A percentile compares a stretch with the other conserved stretches of the same genome.
Conservation (phyloP, 495 filamentous ascomycete species). For the Alectoria sarmentosa region DNA sequence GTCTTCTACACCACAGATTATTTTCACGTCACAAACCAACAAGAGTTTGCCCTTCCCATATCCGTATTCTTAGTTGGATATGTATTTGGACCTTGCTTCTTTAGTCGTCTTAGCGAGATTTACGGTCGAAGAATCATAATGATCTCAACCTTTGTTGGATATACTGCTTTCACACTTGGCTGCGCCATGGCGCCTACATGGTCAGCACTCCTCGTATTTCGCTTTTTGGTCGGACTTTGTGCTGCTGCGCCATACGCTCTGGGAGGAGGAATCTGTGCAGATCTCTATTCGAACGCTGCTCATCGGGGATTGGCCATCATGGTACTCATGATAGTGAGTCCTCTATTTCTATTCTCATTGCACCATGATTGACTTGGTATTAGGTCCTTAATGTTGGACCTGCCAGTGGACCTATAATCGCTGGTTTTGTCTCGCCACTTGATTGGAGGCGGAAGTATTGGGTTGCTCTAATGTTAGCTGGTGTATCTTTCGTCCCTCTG, state of each 20-base stretch:
- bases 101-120: conserved; percentile 58
- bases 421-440: conserved; percentile 35
- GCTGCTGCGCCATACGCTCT: conserved; percentile 45
- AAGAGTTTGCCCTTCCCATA: conserved; percentile 48
- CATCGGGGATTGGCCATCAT: conserved; percentile 16
- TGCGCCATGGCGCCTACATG: conserved; percentile 43
- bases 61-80: conserved; percentile 60
- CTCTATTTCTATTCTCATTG: not conserved
- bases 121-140: conserved; percentile 50
- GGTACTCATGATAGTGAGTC: conserved; percentile 8
- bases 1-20: conserved; percentile 26
- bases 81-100: conserved; percentile 49
- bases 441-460: conserved; percentile 10
- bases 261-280: conserved; percentile 48
- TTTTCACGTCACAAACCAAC: conserved; percentile 9
- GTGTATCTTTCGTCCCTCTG: conserved; percentile 2
- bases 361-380: not conserved
- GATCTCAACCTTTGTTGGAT: conserved; percentile 43
- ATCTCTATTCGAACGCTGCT: conserved; percentile 32
- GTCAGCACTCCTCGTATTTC: conserved; percentile 43
- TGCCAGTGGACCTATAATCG: conserved; percentile 34
- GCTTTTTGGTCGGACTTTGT: conserved; percentile 44
- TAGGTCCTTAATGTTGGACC: conserved; percentile 27
- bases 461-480: conserved; percentile 2
- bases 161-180: conserved; percentile 44